These are phyloP conservation scores for Pseudonectria buxi DNA, from an alignment of 2,329 filamentous ascomycete genomes.

Conservation along the genomic window DNA sequence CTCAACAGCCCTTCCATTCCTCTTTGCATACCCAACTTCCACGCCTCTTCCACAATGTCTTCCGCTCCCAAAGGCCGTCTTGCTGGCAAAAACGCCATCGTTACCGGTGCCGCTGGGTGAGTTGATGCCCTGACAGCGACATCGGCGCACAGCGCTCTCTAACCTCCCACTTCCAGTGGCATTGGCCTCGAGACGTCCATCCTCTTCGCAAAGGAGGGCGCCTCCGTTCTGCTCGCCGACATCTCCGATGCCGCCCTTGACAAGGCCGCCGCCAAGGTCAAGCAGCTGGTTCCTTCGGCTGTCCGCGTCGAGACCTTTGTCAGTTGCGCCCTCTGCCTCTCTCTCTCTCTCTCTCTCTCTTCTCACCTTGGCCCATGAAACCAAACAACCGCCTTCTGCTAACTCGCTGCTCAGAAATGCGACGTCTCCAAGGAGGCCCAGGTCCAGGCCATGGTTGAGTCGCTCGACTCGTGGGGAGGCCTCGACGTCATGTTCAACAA, in stretches of 20 bases:
- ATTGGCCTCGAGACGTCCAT: conserved; percentile 91
- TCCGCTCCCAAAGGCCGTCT: conserved; percentile 40
- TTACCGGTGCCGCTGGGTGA: conserved; percentile 83
- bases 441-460: conserved; percentile 66
- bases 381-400: neutral
- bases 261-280: conserved; percentile 67
- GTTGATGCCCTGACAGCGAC: conserved; percentile 22
- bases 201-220: conserved; percentile 83
- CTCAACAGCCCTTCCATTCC: neutral
- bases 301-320: conserved; percentile 54
- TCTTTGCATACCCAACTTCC: neutral
- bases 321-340: conserved; percentile 11
- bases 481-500: conserved; percentile 96
- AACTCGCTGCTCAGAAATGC: conserved; percentile 29
- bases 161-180: conserved; percentile 48
- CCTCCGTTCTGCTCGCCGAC: conserved; percentile 77
- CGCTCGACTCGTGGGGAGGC: conserved; percentile 77
- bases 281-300: conserved; percentile 60
- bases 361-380: neutral
- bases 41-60: conserved; percentile 12
- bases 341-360: neutral
- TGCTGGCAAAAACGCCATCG: conserved; percentile 57
- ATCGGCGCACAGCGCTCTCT: neutral
- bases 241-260: conserved; percentile 73
- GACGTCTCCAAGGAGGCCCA: conserved; percentile 84